Evolutionary conservation across 1,284 basidiomycete species (phyloP), one percentile per base, ranked within the genome.

Genomic region (Leccinum subspadiceum): DNA sequence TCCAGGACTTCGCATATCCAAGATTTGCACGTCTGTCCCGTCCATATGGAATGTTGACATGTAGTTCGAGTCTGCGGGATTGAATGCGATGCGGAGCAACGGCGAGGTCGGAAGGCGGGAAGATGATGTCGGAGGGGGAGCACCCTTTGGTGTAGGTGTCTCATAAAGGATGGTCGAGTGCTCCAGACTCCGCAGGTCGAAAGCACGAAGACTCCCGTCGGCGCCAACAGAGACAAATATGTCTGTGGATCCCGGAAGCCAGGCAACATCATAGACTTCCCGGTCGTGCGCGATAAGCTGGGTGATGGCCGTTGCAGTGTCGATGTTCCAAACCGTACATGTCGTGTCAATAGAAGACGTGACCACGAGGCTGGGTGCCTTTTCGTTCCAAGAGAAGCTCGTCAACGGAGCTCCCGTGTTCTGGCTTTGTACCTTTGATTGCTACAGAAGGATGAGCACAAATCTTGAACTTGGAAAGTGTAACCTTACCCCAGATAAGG

Each of bases 81-180:
- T 93, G 77, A 94, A 95, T 29, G 89, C 89, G 60, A 95, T 90
- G 37, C 93, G 80, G 6, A 95, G 79, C 41, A 97, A 78, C 1
- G 94, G 91, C 1, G 92, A 87, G 3, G 92, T 91, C 10, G 85
- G 84, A 13, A 90, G 90, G 12, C 89, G 83, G 10, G 85, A 71
- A 10, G 84, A 83, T 20, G 83, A 77, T 29, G 84, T 84, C n/a
- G 80, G 73, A 4, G 83, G 83, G 15, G 82, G 81, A 2, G 83
- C 77, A 66, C 84, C 84, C 73, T 90, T 90, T 1, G 90, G 87
- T 9, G 86, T 82, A 2, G 93, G 89, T 0, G 95, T 95, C 78
- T 99, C 97, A 75, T 98, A 99, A 51, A 99, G 83, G 68, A 99
- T 99, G 2, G 97, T 99, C 7, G 95, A 98, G 76, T 99, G 97